Percentiles rank a stretch among this genome's conserved stretches.
phyloP scores from a whole-genome alignment of 2,329 filamentous ascomycete genomes.

The Sporothrix curviconia region DNA sequence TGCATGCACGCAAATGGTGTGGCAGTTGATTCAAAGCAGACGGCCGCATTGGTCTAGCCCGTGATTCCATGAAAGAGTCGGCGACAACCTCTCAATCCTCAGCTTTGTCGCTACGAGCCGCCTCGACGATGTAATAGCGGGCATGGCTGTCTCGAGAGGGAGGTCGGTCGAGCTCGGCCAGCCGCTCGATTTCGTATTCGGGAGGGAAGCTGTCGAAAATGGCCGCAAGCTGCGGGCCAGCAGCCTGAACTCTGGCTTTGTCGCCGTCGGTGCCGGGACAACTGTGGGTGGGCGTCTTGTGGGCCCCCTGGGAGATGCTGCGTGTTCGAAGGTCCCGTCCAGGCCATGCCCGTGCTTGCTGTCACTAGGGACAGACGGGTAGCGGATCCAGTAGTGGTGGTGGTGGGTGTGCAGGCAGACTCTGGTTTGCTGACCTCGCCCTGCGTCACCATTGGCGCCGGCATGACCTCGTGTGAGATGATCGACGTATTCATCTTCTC shows the following conservation, averaged over 20 bases:
- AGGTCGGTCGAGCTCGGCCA: conserved; percentile 24
- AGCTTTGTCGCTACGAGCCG: conserved; percentile 17
- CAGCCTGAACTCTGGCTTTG: conserved; percentile 1
- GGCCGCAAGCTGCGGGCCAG: conserved; percentile 10
- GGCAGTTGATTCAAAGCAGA: not conserved
- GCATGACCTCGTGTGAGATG: not conserved
- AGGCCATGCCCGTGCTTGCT: conserved; percentile 7
- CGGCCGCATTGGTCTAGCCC: too few relatives aligned
- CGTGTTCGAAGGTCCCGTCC: not conserved
- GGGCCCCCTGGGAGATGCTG: not conserved
- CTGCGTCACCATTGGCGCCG: not conserved
- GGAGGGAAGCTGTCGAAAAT: conserved; percentile 22
- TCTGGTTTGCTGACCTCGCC: conserved; percentile 1
- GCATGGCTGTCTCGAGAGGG: conserved; percentile 21
- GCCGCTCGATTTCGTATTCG: conserved; percentile 23
- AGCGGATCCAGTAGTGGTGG: conserved; percentile 53
- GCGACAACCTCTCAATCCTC: conserved; percentile 13
- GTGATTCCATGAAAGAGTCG: not conserved
- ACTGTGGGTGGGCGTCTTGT: not conserved
- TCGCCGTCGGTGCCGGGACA: too few relatives aligned
- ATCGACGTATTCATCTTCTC: not conserved
- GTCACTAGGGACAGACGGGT: conserved; percentile 16
- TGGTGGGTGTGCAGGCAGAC: conserved; percentile 54
- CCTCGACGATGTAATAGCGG: conserved; percentile 20
- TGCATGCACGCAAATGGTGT: not conserved